These are phyloP conservation scores for Asclepias syriaca DNA, from an alignment of 257 asterid genomes.

Conservation along the genomic window DNA sequence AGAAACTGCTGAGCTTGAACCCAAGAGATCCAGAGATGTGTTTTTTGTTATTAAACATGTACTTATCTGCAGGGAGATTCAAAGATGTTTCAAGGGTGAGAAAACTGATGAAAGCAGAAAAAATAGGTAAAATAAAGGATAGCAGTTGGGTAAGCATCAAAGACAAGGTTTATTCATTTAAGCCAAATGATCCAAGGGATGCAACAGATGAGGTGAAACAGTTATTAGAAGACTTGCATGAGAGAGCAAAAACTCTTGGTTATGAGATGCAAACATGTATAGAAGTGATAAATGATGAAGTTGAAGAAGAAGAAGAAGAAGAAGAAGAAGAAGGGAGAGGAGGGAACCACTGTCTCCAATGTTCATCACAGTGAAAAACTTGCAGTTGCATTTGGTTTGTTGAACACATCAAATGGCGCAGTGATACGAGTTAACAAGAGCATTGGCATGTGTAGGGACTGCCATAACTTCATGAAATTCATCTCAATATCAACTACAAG, in stretches of 20 bases:
- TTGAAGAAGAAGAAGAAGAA: slow-evolving; percentile 27
- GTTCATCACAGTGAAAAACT: slow-evolving; percentile 75
- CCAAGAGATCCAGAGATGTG: slow-evolving; percentile 67
- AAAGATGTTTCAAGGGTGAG: slow-evolving; percentile 69
- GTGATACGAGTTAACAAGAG: slow-evolving; percentile 62
- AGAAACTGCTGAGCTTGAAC: slow-evolving; percentile 60
- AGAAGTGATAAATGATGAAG: slow-evolving; percentile 30
- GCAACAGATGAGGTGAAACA: slow-evolving; percentile 28
- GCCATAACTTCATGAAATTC: slow-evolving; percentile 65
- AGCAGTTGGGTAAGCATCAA: slow-evolving; percentile 84
- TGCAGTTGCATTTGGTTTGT: slow-evolving; percentile 77
- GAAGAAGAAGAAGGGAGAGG: slow-evolving; percentile 29
- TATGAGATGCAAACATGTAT: slow-evolving; percentile 31
- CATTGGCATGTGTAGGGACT: slow-evolving; percentile 71
- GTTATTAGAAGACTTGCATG: slow-evolving; percentile 42
- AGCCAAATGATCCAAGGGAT: slow-evolving; percentile 26
- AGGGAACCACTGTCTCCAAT: slow-evolving; percentile 22
- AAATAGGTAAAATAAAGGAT: slow-evolving; percentile 48
- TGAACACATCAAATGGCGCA: slow-evolving; percentile 39
- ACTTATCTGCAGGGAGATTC: slow-evolving; percentile 63
- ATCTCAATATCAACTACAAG: slow-evolving; percentile 53
- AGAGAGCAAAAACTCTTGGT: slow-evolving; percentile 40
- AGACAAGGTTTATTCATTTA: slow-evolving; percentile 63
- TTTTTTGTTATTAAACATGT: slow-evolving; percentile 59
- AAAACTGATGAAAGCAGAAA: slow-evolving; percentile 64